Base-by-base conservation (phyloP, 1,284 basidiomycete species). In the Fistulinella cinereoalba region DNA sequence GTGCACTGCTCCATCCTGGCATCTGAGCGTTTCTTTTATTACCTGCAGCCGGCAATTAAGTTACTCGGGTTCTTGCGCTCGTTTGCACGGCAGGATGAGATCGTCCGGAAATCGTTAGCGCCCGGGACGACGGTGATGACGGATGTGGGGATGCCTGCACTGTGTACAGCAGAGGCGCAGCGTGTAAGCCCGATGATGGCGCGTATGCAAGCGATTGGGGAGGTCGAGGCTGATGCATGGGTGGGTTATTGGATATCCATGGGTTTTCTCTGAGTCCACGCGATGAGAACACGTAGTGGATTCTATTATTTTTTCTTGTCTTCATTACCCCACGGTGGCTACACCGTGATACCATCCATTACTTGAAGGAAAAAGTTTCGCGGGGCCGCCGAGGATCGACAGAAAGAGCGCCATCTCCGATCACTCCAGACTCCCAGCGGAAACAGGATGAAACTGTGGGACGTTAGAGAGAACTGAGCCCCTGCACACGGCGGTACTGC, bases 41-140 rank as follows among this genome's bases (percentile, higher is more conserved):
- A 12, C 12, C 6, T 27, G 10, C 22, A 64, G 62, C 62, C 65
- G 10, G 65, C 47, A 0, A 65, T 66, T 42, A 64, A 67, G 39
- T 10, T 64, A 5, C 54, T 67, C 19, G 55, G 56, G 18, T 65
- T 54, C 32, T 55, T 64, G 46, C 59, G 58, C 5, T 19, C 24
- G 16, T 25, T 60, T 23, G 37, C 55, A 2, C 45, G 23, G 0
- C 49, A 46, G 2, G 62, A 65, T 22, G 16, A 49, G 19, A 36
- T 40, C 1, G 18, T 42, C 6, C 58, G 56, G 21, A 15, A 8
- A 3, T 19, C 18, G 15, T 4, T 16, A n/a, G 13, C 4, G 16
- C 6, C 31, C 4, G 31, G 9, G n/a, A 8, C 13, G 5, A 27
- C 25, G 25, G 25, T 31, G 12, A 13, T 15, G 29, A 15, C 12